These are phyloP conservation scores for Saturnispora dispora DNA, from an alignment of 805 yeast genomes.

Conservation along the genomic window DNA sequence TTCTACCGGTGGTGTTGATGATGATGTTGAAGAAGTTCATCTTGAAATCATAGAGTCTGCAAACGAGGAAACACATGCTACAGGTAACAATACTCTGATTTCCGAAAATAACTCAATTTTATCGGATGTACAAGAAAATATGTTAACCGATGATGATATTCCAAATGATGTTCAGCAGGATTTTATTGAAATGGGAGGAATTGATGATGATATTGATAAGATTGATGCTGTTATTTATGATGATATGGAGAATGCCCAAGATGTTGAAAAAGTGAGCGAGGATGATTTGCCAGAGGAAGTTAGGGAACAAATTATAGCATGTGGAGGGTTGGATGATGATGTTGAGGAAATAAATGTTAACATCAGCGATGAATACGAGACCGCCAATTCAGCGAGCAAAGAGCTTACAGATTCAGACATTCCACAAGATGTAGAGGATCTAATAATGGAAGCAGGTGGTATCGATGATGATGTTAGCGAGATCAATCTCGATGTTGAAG, in stretches of 20 bases:
- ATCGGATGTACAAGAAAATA: neutral
- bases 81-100: constrained; percentile 5
- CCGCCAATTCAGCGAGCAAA: neutral
- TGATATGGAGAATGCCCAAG: neutral
- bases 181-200: neutral
- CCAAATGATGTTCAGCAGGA: constrained; percentile 2
- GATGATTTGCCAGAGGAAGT: constrained; percentile 3
- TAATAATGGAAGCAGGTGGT: constrained; percentile 1
- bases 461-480: constrained; percentile 3
- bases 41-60: constrained; percentile 9
- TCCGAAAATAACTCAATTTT: neutral
- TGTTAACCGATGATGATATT: constrained; percentile 6
- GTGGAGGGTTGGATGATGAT: constrained; percentile 4
- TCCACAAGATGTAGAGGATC: neutral
- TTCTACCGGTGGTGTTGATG: constrained; percentile 6
- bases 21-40: constrained; percentile 9
- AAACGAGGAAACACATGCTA: constrained; percentile 1
- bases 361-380: neutral
- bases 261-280: neutral
- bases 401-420: neutral
- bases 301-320: neutral
- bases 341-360: constrained; percentile 3
- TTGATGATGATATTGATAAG: constrained; percentile 4
- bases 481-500: neutral
- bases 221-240: neutral